Percentiles rank a stretch among this genome's conserved stretches.
Conservation (phyloP, 139 green algal species). For the Eudorina sp. region DNA sequence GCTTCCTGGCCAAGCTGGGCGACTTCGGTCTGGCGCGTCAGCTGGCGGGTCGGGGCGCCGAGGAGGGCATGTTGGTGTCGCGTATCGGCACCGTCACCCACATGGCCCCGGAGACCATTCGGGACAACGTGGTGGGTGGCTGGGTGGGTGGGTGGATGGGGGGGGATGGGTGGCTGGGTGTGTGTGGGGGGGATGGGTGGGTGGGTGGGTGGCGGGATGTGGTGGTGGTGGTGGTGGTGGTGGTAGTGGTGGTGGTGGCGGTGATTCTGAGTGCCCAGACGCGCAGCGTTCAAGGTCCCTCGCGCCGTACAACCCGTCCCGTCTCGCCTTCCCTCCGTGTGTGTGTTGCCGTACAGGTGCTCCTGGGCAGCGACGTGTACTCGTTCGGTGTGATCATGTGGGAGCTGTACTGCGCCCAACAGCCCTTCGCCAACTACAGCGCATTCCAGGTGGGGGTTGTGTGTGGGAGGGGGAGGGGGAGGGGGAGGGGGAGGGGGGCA, state of each 20-base stretch:
- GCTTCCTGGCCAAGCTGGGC: slow-evolving; percentile 72
- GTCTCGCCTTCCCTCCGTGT: too few relatives aligned
- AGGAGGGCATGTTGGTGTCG: slow-evolving; percentile 38
- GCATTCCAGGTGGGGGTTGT: slow-evolving; percentile 42
- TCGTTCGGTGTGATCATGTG: slow-evolving; percentile 49
- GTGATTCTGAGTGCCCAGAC: too few relatives aligned
- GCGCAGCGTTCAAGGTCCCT: too few relatives aligned
- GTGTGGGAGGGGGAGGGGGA: too few relatives aligned
- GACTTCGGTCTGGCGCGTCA: slow-evolving; percentile 67
- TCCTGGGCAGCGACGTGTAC: slow-evolving; percentile 38
- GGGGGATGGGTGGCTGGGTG: background rate
- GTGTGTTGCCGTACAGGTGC: background rate
- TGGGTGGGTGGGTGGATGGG: background rate
- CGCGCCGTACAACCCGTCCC: too few relatives aligned
- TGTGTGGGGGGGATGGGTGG: background rate
- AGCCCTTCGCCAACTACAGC: slow-evolving; percentile 48
- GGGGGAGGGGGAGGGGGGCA: too few relatives aligned
- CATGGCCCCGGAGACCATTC: slow-evolving; percentile 51
- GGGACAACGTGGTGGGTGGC: slow-evolving; percentile 36
- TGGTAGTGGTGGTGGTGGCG: too few relatives aligned
- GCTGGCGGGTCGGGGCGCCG: background rate
- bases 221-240: too few relatives aligned
- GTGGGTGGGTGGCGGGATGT: too few relatives aligned
- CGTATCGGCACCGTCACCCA: slow-evolving; percentile 51
- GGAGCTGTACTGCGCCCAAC: slow-evolving; percentile 48